Evolutionary conservation across 1,284 basidiomycete genomes (phyloP), one percentile per base, ranked within the genome.

Genomic region (Calocybe gambosa): DNA sequence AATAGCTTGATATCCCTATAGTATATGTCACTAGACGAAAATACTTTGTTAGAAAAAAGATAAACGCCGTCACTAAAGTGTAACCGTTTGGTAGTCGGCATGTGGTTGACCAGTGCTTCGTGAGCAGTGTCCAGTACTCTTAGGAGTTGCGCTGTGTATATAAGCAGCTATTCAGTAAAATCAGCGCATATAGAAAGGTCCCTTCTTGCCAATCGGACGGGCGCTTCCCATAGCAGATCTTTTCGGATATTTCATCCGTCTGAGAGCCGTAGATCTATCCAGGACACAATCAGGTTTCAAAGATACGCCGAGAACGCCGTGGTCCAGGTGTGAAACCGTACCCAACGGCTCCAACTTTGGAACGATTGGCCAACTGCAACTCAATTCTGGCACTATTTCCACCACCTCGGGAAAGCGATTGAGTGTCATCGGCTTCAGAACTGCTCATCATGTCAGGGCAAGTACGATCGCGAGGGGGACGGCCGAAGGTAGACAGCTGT

Each of bases 1-100:
- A 94, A 96, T 1, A 95, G 68, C 1, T 63, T 54, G 0, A 89
- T 82, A 51, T 94, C 89, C 50, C 80, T 82, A 65, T 96, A 96
- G 65, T 80, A 95, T 15, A 95, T 75, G 60, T 95, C 92, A 7
- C 91, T 93, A 55, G 16, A 23, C 46, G 31, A 25, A 26, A 9
- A 26, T 26, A 5, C 18, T 21, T 20, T 0, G 26, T 21, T 16
- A 25, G 10, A 47, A n/a, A 12, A 21, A 15, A 26, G 13, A 39
- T 19, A 33, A 31, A 41, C 31, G 12, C 36, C 10, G n/a, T 10
- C 29, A 19, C 10, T 34, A 19, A 26, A 28, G n/a, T 21, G 59
- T 34, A 53, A 85, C 86, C 87, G 69, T 64, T 89, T 90, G 3
- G 87, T 90, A 1, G 74, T 66, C 0, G 81, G 75, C 16, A 78